Evolutionary conservation across 1,139 yeast species (phyloP).

Genomic region (Kluyveromyces sp.): DNA sequence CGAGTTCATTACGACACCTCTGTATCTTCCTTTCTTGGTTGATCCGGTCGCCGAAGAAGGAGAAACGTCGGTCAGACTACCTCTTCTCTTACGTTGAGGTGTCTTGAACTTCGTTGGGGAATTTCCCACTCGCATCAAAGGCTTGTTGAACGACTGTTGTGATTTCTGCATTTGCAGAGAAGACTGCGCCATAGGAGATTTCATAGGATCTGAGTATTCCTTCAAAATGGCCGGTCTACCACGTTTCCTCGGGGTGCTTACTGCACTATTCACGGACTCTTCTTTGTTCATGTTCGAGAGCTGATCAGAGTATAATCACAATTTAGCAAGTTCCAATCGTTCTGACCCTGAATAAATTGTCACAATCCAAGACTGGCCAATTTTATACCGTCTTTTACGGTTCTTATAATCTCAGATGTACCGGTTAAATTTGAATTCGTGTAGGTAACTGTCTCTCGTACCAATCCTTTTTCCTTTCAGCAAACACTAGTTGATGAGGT

Average conservation of each 20-base stretch:
- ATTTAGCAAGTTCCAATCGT: neutral
- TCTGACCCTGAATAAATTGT: neutral
- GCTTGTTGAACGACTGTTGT: slow-evolving; percentile 26
- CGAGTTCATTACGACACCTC: slow-evolving; percentile 26
- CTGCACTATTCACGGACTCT: neutral
- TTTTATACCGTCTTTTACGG: no score
- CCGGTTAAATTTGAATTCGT: no score
- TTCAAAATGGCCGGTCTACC: slow-evolving; percentile 33
- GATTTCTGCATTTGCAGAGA: slow-evolving; percentile 29
- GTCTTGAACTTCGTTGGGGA: slow-evolving; percentile 17
- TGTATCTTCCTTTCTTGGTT: slow-evolving; percentile 23
- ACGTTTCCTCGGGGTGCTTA: slow-evolving; percentile 20
- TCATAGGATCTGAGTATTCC: slow-evolving; percentile 31
- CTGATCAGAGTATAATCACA: no score
- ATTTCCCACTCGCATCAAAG: slow-evolving; percentile 30
- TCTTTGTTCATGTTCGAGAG: neutral
- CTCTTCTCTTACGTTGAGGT: slow-evolving; percentile 17
- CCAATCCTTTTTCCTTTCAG: neutral
- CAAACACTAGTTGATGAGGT: no score
- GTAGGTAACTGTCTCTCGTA: no score
- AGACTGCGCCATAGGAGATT: slow-evolving; percentile 33
- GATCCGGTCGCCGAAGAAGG: slow-evolving; percentile 9
- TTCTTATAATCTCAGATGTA: no score
- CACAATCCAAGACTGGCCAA: no score
- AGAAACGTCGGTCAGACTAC: slow-evolving; percentile 5